These are phyloP conservation scores for Erucastrum elatum DNA, from an alignment of 345 rosid species.

Conservation along the genomic window DNA sequence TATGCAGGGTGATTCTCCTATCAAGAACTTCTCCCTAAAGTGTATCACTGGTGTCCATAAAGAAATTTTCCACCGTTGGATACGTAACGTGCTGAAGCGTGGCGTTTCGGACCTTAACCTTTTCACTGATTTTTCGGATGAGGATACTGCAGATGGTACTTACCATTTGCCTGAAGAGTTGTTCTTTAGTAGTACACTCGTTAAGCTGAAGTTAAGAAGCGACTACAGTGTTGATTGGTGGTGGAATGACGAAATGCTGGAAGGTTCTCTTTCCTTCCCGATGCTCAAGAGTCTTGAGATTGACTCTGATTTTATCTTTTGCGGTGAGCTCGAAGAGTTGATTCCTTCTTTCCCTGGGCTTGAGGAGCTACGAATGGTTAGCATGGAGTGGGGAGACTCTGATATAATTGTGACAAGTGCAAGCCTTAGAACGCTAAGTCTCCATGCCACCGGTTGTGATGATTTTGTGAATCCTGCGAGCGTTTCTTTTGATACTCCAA, in stretches of 20 bases:
- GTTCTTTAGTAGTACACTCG: not conserved
- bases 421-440: not conserved
- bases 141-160: not conserved
- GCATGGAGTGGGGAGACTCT: not conserved
- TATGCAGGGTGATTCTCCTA: not conserved
- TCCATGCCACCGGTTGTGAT: not conserved
- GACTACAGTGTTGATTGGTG: slow-evolving; percentile 4
- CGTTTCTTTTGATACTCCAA: not conserved
- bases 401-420: not conserved
- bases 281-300: not conserved
- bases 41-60: not conserved
- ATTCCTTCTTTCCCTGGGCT: slow-evolving; percentile 17
- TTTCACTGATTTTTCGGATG: not conserved
- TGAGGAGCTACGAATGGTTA: slow-evolving; percentile 1
- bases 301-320: not conserved
- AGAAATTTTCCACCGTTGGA: slow-evolving; percentile 8
- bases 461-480: not conserved
- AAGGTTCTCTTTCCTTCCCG: not conserved
- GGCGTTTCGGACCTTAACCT: slow-evolving; percentile 10
- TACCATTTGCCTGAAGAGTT: not conserved
- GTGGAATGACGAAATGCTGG: slow-evolving; percentile 5
- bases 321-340: not conserved
- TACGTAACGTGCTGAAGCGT: not conserved
- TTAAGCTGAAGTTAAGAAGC: not conserved
- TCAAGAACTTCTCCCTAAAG: not conserved